A percentile compares a stretch with the other conserved stretches of the same genome.
Conservation (phyloP, 2,329 filamentous ascomycete genomes). For the Arachnopeziza araneosa region DNA sequence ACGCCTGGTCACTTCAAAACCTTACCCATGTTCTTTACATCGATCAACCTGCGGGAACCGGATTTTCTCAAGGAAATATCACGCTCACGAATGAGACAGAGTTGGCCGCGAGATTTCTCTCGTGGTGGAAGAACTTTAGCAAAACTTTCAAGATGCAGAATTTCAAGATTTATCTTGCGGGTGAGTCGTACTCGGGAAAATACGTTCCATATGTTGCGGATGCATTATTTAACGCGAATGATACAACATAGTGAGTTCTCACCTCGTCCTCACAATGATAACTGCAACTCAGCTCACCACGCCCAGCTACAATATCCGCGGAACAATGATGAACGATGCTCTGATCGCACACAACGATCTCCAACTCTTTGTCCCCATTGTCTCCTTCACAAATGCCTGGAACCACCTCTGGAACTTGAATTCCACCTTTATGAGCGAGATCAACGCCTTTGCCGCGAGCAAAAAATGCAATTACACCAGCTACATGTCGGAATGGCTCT, state of each 20-base stretch:
- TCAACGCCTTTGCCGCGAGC: conserved; percentile 42
- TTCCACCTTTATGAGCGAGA: conserved; percentile 46
- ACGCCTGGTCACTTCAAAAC: conserved; percentile 26
- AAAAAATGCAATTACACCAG: conserved; percentile 57
- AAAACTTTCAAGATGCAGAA: conserved; percentile 62
- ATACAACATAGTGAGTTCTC: conserved; percentile 38
- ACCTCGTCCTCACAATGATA: not conserved
- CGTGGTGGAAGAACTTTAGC: conserved; percentile 75
- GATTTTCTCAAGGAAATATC: conserved; percentile 35
- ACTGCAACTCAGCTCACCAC: not conserved
- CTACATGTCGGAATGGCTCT: conserved; percentile 55
- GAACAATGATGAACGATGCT: conserved; percentile 48
- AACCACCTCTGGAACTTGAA: conserved; percentile 57
- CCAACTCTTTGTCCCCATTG: conserved; percentile 40
- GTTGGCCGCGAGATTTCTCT: conserved; percentile 63
- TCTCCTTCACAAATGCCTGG: conserved; percentile 58
- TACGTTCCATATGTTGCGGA: conserved; percentile 69
- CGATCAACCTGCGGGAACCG: conserved; percentile 28
- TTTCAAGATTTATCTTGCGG: conserved; percentile 67
- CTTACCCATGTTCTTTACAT: conserved; percentile 29
- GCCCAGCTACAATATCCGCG: not conserved
- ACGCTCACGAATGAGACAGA: conserved; percentile 63
- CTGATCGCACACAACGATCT: conserved; percentile 47
- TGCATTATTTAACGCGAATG: conserved; percentile 61
- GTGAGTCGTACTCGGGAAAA: conserved; percentile 51